Percentiles rank a stretch among this genome's conserved stretches.
Conservation (phyloP, 306 rosid genomes). For the Sindora glabra region DNA sequence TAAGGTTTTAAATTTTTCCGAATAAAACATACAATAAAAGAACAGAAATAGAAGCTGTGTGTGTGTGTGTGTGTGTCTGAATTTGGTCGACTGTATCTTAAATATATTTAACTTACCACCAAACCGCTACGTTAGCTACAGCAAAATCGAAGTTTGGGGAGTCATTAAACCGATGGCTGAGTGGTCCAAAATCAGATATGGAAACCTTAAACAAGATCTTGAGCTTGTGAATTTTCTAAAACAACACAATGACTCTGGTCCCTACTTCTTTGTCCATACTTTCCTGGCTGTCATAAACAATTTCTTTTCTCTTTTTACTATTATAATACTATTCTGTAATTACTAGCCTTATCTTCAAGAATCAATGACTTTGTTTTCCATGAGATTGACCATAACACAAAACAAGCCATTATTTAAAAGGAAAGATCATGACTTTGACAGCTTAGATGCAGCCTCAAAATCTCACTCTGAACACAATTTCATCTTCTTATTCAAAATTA, state of each 20-base stretch:
- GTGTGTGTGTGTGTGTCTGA: too few species aligned
- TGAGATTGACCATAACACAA: too few species aligned
- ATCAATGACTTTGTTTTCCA: slow-evolving; percentile 13
- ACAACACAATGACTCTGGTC: background rate
- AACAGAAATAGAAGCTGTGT: too few species aligned
- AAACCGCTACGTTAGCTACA: too few species aligned
- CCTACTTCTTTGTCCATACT: background rate
- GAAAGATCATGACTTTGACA: slow-evolving; percentile 21
- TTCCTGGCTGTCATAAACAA: slow-evolving; percentile 5
- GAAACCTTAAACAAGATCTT: slow-evolving; percentile 8
- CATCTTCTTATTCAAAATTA: slow-evolving; percentile 8
- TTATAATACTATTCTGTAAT: too few species aligned
- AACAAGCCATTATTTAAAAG: slow-evolving; percentile 8
- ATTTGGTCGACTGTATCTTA: too few species aligned
- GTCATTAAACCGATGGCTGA: background rate
- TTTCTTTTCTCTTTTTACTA: background rate
- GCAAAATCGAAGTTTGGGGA: background rate
- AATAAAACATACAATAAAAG: too few species aligned
- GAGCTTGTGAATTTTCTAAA: background rate
- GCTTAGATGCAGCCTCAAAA: slow-evolving; percentile 7
- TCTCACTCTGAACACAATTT: too few species aligned
- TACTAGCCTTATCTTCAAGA: background rate
- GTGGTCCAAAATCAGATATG: slow-evolving; percentile 7
- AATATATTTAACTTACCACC: too few species aligned
- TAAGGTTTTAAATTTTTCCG: too few species aligned